These are phyloP conservation scores for Salix caprea DNA, from an alignment of 345 rosid species.

Conservation along the genomic window DNA sequence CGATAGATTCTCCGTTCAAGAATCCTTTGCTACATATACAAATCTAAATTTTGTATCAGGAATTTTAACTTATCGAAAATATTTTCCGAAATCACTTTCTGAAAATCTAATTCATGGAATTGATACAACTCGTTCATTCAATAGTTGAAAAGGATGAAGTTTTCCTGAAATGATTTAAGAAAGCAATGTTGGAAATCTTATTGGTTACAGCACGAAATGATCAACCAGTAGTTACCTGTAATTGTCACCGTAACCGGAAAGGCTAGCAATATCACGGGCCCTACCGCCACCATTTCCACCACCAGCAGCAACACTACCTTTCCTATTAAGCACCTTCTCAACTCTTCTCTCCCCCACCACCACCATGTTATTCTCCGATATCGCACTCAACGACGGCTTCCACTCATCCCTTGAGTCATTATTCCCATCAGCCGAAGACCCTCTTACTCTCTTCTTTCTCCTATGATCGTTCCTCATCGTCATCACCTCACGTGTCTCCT, in stretches of 20 bases:
- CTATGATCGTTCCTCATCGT: constrained; percentile 4
- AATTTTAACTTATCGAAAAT: too few species aligned
- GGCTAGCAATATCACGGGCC: constrained; percentile 27
- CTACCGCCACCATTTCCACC: not conserved
- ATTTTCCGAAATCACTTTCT: too few species aligned
- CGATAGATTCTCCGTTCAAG: not conserved
- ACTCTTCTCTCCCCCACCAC: not conserved
- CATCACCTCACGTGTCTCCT: constrained; percentile 30
- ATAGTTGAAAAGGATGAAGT: not conserved
- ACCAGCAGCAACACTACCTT: not conserved
- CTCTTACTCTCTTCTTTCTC: constrained; percentile 17
- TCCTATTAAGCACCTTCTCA: constrained; percentile 14
- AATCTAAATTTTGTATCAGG: not conserved
- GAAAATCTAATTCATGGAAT: too few species aligned
- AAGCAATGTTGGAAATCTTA: not conserved
- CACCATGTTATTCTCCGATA: constrained; percentile 50
- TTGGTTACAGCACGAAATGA: not conserved
- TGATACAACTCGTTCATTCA: too few species aligned
- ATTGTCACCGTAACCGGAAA: constrained; percentile 30
- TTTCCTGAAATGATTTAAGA: not conserved
- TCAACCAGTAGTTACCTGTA: constrained; percentile 23
- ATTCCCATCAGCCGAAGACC: not conserved
- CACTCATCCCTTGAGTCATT: constrained; percentile 32
- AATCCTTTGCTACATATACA: not conserved
- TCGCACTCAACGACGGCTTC: constrained; percentile 58